Percentiles rank a stretch among this genome's conserved stretches.
phyloP scores from a whole-genome alignment of 2,329 filamentous ascomycete species.

The Diaporthe sp. region DNA sequence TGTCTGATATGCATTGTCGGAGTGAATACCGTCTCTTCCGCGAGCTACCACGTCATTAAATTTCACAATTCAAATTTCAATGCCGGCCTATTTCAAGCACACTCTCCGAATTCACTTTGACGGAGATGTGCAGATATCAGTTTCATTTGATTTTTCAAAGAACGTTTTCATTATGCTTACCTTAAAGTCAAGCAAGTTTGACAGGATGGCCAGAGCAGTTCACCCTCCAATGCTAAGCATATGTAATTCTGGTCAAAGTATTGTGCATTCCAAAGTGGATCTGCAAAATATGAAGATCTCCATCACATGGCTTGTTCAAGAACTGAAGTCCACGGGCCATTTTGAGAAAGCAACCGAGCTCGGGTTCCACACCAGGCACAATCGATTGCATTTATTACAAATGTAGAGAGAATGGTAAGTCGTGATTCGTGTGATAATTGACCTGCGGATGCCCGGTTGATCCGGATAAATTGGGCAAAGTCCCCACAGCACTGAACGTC shows the following conservation, averaged over 20 bases:
- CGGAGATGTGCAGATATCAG: background rate
- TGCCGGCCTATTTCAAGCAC: background rate
- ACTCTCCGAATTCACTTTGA: background rate
- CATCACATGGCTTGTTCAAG: background rate
- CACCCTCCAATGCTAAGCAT: background rate
- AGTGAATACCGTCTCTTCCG: background rate
- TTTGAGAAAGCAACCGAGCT: background rate
- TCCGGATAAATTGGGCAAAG: background rate
- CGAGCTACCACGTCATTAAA: background rate
- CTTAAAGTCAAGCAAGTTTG: background rate
- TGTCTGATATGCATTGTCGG: too few relatives aligned
- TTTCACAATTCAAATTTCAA: background rate
- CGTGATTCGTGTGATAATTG: conserved; percentile 8
- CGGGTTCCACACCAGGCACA: background rate
- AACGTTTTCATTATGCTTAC: background rate
- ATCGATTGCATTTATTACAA: background rate
- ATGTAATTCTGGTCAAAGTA: background rate
- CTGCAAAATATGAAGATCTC: background rate
- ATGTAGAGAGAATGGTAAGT: background rate
- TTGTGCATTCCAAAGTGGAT: background rate
- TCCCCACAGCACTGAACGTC: background rate
- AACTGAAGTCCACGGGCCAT: background rate
- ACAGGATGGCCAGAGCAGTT: background rate
- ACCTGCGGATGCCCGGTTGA: background rate
- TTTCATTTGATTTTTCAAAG: background rate